phyloP scores from a whole-genome alignment of 495 filamentous ascomycete genomes.

The Penicillium malachiteum region DNA sequence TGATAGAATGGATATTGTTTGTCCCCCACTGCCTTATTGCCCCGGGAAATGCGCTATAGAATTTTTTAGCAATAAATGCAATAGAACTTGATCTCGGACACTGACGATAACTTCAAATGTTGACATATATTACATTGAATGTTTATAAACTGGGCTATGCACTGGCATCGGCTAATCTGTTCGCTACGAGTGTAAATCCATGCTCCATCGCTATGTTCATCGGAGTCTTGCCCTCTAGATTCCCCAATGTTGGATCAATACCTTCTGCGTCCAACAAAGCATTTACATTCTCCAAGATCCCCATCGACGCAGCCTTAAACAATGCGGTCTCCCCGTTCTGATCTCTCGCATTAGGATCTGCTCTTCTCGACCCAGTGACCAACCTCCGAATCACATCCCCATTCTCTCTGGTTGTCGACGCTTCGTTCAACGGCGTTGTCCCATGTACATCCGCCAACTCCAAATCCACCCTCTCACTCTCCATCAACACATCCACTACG shows the following conservation, averaged over 20 bases:
- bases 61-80: too few species aligned
- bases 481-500: constrained; percentile 15
- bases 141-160: background rate
- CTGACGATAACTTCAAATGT: background rate
- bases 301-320: constrained; percentile 17
- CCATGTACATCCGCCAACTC: constrained; percentile 19
- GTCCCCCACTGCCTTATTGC: too few species aligned
- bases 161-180: background rate
- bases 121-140: background rate
- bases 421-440: constrained; percentile 19
- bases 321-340: constrained; percentile 21
- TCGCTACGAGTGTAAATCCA: constrained; percentile 1
- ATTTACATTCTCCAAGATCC: constrained; percentile 16
- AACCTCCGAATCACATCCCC: constrained; percentile 8
- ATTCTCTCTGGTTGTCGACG: constrained; percentile 5
- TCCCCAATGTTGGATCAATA: background rate
- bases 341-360: constrained; percentile 19
- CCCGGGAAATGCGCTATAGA: too few species aligned
- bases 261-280: constrained; percentile 15
- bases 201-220: background rate
- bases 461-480: constrained; percentile 18
- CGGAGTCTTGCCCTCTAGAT: background rate
- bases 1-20: too few species aligned
- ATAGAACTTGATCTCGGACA: background rate
- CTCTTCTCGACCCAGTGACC: constrained; percentile 10